Conservation (phyloP, 2,329 filamentous ascomycete species). For the Cordyceps pruinosa region DNA sequence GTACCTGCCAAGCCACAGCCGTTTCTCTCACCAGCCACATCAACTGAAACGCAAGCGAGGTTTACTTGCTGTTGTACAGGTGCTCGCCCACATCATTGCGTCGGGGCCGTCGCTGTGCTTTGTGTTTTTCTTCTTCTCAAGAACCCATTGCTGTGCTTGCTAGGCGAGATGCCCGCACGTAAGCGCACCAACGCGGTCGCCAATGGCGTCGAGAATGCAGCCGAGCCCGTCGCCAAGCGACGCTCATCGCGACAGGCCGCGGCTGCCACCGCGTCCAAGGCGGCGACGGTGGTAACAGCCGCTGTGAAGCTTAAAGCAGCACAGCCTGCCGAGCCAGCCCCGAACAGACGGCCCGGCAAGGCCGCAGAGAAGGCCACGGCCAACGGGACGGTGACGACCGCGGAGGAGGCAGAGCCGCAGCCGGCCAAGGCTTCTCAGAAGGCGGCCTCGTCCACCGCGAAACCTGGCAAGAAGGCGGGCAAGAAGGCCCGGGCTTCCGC, state of each 20-base stretch:
- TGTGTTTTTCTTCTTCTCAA: neutral
- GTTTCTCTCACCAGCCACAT: neutral
- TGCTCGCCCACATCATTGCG: neutral
- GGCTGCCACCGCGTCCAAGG: slow-evolving; percentile 4
- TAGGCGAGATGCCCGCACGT: slow-evolving; percentile 17
- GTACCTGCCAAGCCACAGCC: neutral
- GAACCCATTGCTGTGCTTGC: neutral
- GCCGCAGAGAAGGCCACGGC: neutral
- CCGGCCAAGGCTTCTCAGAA: neutral
- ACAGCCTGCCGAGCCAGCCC: neutral
- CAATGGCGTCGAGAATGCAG: slow-evolving; percentile 8
- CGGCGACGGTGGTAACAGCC: neutral
- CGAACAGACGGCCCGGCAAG: neutral
- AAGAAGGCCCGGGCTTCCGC: neutral
- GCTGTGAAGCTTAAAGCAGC: neutral
- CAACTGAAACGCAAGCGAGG: neutral
- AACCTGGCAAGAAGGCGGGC: neutral
- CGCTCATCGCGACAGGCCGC: slow-evolving; percentile 22
- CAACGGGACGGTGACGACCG: neutral
- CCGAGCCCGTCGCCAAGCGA: slow-evolving; percentile 21
- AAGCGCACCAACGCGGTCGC: slow-evolving; percentile 16
- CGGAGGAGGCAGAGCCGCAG: neutral
- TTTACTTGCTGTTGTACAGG: neutral
- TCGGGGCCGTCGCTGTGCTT: too few species aligned
- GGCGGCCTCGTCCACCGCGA: neutral